Base-by-base conservation (phyloP, 2,329 filamentous ascomycete genomes). In the Penicillium sp. region DNA sequence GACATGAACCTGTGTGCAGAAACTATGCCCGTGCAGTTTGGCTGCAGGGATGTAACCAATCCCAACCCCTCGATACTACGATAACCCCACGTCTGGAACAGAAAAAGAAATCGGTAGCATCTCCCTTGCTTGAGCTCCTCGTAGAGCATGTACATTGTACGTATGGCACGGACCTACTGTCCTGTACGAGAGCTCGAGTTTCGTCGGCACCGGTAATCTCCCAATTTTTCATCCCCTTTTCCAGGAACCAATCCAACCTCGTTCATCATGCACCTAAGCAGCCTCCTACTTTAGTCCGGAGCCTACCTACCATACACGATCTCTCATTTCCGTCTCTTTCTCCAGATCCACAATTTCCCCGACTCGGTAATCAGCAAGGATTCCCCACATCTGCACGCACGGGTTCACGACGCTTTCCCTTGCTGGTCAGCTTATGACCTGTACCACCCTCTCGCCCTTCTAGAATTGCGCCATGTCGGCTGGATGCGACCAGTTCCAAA, bases 361-460 rank as follows among this genome's bases (percentile, higher is more conserved):
- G 51, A 48, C 51, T n/a, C 43, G 51, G 26, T 41, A 31, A 40
- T 31, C 50, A 31, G 49, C 43, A 45, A 45, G 35, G 43, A 33
- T 42, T 53, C 51, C 51, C 51, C 51, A 53, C 51, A 48, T 45
- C 25, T 4, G 43, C 22, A 43, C 50, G 49, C 49, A 51, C 49
- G 49, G 49, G 42, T 25, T 45, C 49, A 43, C 22, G 25, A n/a
- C 35, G 22, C 40, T 45, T 44, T 33, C 6, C 49, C 42, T 45
- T n/a, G 49, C 40, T 51, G 23, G 49, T 37, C 44, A 27, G 26
- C 11, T 29, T 46, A 18, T 27, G 27, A 29, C 9, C 25, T 18
- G 18, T 47, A 29, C 18, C n/a, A 9, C 14, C 43, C 43, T 45
- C 43, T 27, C 43, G 20, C 25, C 14, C 43, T 27, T 45, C 43